Conservation (phyloP, 2,329 filamentous ascomycete species). For the Aspergillus amoenus region DNA sequence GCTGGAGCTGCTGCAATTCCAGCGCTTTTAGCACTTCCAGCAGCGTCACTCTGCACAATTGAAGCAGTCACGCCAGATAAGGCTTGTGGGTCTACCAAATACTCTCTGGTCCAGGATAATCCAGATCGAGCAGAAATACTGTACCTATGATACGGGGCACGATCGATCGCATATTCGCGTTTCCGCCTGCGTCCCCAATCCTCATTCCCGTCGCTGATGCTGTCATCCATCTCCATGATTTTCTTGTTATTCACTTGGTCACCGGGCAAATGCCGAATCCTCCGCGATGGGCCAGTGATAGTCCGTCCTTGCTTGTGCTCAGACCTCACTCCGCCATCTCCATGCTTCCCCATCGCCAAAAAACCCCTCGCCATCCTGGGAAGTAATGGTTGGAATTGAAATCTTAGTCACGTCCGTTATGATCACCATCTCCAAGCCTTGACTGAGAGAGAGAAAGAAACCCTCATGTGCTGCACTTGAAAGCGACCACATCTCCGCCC, state of each 20-base stretch:
- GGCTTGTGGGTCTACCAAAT: neutral
- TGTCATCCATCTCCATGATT: neutral
- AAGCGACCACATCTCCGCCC: conserved; percentile 27
- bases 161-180: neutral
- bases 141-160: neutral
- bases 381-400: conserved; percentile 1
- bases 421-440: conserved; percentile 1
- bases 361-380: neutral
- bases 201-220: neutral
- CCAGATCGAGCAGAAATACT: neutral
- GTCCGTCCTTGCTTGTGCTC: neutral
- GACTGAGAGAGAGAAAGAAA: neutral
- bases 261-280: conserved; percentile 7
- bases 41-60: too few species aligned
- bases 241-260: neutral
- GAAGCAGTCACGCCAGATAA: neutral
- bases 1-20: too few species aligned
- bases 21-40: too few species aligned
- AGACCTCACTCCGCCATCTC: conserved; percentile 2
- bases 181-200: neutral
- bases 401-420: conserved; percentile 1
- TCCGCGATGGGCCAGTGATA: neutral
- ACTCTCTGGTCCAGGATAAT: too few species aligned
- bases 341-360: neutral
- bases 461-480: conserved; percentile 20